These are phyloP conservation scores for Nannochloropsis gaditana DNA, from an alignment of 108 stramenopile genomes.

Conservation along the genomic window DNA sequence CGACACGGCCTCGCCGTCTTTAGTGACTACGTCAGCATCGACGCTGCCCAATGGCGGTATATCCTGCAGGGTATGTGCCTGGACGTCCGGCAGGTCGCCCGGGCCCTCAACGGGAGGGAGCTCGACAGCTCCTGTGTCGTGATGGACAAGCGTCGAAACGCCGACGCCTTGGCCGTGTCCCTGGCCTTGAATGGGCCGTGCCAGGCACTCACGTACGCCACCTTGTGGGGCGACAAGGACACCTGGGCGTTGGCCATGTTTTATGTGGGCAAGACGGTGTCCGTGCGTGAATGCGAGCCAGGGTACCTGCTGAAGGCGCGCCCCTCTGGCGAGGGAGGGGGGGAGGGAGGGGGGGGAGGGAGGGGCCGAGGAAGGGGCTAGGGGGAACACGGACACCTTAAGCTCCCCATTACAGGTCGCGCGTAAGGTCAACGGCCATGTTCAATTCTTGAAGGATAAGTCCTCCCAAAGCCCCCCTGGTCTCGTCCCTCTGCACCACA, in stretches of 20 bases:
- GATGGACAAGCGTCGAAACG: neutral
- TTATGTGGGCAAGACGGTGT: neutral
- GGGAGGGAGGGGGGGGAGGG: neutral
- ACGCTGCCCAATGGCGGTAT: neutral
- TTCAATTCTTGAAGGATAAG: neutral
- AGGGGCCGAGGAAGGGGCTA: neutral
- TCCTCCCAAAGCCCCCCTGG: neutral
- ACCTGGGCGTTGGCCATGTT: conserved; percentile 7
- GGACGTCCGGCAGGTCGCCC: neutral
- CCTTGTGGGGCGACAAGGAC: neutral
- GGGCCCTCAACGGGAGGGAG: neutral
- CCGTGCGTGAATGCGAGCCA: neutral
- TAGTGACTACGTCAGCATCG: conserved; percentile 18
- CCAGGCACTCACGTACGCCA: neutral
- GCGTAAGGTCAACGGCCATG: neutral
- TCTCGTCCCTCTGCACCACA: neutral
- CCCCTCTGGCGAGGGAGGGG: neutral
- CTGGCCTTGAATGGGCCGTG: neutral
- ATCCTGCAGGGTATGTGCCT: neutral
- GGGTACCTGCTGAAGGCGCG: neutral
- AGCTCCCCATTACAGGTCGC: neutral
- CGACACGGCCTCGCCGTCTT: conserved; percentile 5
- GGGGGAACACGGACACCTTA: too few relatives aligned
- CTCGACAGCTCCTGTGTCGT: conserved; percentile 5
- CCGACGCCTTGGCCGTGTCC: neutral